Base-by-base conservation (phyloP, 2,329 filamentous ascomycete species). In the Epichloe festucae region DNA sequence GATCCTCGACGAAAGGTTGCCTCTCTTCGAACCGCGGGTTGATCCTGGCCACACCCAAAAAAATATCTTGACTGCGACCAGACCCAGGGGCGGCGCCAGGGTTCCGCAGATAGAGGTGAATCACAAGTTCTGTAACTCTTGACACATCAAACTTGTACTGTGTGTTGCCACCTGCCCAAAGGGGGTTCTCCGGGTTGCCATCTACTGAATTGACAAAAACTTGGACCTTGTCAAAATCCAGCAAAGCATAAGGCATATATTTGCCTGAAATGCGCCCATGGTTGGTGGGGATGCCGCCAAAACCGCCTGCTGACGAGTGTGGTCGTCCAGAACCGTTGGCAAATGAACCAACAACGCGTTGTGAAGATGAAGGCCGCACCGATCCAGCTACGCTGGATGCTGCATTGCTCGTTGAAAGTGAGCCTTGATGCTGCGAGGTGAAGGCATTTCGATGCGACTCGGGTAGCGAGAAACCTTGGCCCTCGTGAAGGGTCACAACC, bases 111-210 rank as follows among this genome's bases (percentile, higher is more conserved):
- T 96, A 98, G 42, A 98, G 74, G 59, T 95, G 91, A 27, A 97
- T 83, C 55, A 84, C 87, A 54, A 98, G 75, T 61, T 97, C 91
- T 1, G 90, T 95, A 49, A 89, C 86, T 62, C 93, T 81, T 52
- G 93, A 97, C 55, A 98, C 93, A 74, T 98, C 93, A 68, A 98
- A 98, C 72, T 98, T 98, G 79, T 96, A 98, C 63, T 95, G 89
- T n/a, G 93, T 98, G 69, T 91, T 97, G 65, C 91, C 89, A 56
- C 93, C 93, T 3, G 91, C 90, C 89, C 93, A 98, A 0, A 96
- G 74, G 0, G 93, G 93, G 66, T 94, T 94, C 69, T 96, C 89
- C 10, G 93, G 91, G 46, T 82, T 90, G 53, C 93, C 93, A 48
- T 93, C 93, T 43, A 97, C 91, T 11, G 93, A 89, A 70, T 96